A percentile compares a stretch with the other conserved stretches of the same genome.
Conservation (phyloP, 345 rosid genomes). For the Hypericum perforatum region DNA sequence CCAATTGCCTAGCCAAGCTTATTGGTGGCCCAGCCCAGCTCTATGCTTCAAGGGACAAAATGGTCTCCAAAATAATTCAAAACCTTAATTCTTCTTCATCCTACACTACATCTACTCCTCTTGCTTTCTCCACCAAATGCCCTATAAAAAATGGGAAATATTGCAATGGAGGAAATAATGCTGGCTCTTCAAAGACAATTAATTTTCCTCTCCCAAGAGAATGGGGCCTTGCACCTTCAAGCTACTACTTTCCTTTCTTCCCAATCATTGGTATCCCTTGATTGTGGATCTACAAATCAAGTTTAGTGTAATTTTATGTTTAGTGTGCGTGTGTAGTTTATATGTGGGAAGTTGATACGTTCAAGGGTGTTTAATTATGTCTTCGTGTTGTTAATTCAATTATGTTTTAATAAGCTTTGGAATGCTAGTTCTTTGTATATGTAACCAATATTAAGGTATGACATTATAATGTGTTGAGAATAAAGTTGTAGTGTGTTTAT, state of each 20-base stretch:
- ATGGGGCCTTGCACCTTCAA: slow-evolving; percentile 90
- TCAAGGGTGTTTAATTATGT: no score
- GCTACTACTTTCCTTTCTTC: slow-evolving; percentile 64
- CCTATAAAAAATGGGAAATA: slow-evolving; percentile 18
- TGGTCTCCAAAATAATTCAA: slow-evolving; percentile 40
- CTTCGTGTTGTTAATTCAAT: no score
- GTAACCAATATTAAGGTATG: no score
- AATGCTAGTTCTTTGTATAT: no score
- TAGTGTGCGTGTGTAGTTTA: no score
- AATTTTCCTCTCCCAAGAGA: slow-evolving; percentile 68
- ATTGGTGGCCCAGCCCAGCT: slow-evolving; percentile 51
- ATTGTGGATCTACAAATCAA: not conserved
- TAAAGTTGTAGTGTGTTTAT: no score
- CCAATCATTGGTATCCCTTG: slow-evolving; percentile 89
- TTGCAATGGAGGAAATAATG: slow-evolving; percentile 9
- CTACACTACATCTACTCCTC: slow-evolving; percentile 49
- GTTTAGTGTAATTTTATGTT: no score
- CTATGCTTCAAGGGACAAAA: slow-evolving; percentile 34
- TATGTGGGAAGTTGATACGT: no score
- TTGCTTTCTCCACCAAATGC: slow-evolving; percentile 46
- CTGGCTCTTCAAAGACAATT: slow-evolving; percentile 54
- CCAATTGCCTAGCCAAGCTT: slow-evolving; percentile 48
- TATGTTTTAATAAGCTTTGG: no score
- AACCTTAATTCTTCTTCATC: slow-evolving; percentile 11
- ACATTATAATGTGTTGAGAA: no score